Base-by-base conservation (phyloP, 768 basidiomycete genomes). In the Tylopilus vinaceipallidus region DNA sequence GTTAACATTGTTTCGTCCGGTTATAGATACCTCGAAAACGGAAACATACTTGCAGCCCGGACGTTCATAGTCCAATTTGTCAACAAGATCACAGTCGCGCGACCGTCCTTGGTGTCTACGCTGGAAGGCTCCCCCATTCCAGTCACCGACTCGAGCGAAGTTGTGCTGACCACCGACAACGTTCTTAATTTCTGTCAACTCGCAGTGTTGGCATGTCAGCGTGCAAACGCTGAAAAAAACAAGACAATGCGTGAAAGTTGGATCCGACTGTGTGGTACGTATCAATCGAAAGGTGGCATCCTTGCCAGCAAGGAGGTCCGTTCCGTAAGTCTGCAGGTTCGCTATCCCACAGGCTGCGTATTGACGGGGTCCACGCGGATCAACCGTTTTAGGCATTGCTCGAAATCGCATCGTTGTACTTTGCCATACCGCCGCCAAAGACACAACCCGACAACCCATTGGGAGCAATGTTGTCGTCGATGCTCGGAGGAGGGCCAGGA, bases 11-110 rank as follows among this genome's bases (percentile, higher is more conserved):
- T 49, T 38, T 46, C 27, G 42, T n/a, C n/a, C n/a, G n/a, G 34
- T 23, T 30, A 14, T 59, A 91, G 88, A 49, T 90, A 89, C 60
- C 74, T 94, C 20, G 80, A 79, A 53, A 90, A 92, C 45, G 91
- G 91, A 14, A 93, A 93, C 55, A 86, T 99, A 61, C 81, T 92
- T n/a, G 90, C 90, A 4, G 91, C 95, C 4, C 82, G 83, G n/a
- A 82, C 87, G n/a, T 97, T 98, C 75, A 84, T 95, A 64, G 74
- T 78, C n/a, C 81, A 84, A 42, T 92, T 88, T 66, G 76, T 86
- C 41, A 75, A 84, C 42, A 79, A 81, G 49, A 71, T 90, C 6
- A 73, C 85, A 39, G 62, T 75, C 17, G 68, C 75, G 16, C 65
- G 78, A 47, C 73, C 77, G 11, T 64, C 71, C 34, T 53, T 75